A percentile compares a stretch with the other conserved stretches of the same genome.
Evolutionary conservation across 176 grass and related monocot genomes (phyloP).

Genomic region (Tuctoria greenei): DNA sequence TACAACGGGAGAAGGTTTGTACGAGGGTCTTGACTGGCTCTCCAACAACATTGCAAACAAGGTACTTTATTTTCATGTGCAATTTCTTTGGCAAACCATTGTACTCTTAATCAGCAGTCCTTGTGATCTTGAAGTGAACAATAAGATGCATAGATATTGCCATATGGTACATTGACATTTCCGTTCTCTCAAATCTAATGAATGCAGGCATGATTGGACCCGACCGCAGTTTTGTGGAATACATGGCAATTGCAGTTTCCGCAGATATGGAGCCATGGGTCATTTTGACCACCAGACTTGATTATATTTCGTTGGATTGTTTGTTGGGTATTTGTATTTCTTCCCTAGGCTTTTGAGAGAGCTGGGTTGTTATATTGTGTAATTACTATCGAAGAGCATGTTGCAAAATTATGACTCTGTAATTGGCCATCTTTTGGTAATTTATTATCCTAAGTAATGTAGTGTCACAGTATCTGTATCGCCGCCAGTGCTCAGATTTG

Average conservation of each 20-base stretch:
- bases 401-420: conserved; percentile 10
- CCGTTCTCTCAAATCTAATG: background rate
- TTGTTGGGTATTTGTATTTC: conserved; percentile 25
- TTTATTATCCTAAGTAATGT: background rate
- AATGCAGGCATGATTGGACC: conserved; percentile 25
- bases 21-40: conserved; percentile 73
- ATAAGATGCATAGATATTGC: background rate
- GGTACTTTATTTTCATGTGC: conserved; percentile 34
- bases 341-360: conserved; percentile 27
- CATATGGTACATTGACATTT: background rate
- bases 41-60: conserved; percentile 78
- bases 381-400: conserved; percentile 10
- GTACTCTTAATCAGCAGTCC: background rate
- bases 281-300: conserved; percentile 30
- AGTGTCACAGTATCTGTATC: background rate
- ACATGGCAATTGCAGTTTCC: background rate
- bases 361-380: conserved; percentile 10
- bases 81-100: background rate
- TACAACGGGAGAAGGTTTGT: too few species aligned
- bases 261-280: background rate
- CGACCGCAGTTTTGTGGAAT: background rate
- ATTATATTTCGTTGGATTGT: conserved; percentile 28
- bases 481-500: background rate
- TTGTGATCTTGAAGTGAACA: background rate
- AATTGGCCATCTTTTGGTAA: conserved; percentile 11